A percentile compares a stretch with the other conserved stretches of the same genome.
phyloP scores from a whole-genome alignment of 2,329 filamentous ascomycete species.

The Penicillium paneum region DNA sequence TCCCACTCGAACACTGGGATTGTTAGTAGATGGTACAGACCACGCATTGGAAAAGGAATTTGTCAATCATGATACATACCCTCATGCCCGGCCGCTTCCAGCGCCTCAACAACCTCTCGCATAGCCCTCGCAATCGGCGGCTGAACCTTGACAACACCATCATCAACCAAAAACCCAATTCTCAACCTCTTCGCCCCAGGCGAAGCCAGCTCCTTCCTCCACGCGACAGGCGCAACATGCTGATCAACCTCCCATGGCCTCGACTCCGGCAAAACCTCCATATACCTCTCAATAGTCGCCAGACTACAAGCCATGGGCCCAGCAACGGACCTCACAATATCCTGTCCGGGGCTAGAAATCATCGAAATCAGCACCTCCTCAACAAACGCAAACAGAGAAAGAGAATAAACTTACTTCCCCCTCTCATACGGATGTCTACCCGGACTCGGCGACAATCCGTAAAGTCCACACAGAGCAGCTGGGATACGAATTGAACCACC shows the following conservation, averaged over 20 bases:
- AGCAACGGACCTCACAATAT: constrained; percentile 29
- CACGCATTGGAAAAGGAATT: accelerated
- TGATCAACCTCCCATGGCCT: constrained; percentile 40
- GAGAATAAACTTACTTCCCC: constrained; percentile 29
- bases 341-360: constrained; percentile 22
- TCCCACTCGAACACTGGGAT: constrained; percentile 33
- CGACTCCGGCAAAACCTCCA: constrained; percentile 34
- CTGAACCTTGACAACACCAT: constrained; percentile 59
- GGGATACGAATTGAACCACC: constrained; percentile 56
- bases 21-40: neutral
- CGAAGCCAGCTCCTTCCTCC: constrained; percentile 29
- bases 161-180: constrained; percentile 60
- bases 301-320: constrained; percentile 30
- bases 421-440: constrained; percentile 38
- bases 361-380: neutral
- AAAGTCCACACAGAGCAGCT: constrained; percentile 55
- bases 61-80: constrained; percentile 38
- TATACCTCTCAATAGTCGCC: constrained; percentile 30
- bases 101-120: constrained; percentile 52
- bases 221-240: constrained; percentile 37
- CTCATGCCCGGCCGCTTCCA: constrained; percentile 54
- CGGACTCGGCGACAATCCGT: constrained; percentile 44
- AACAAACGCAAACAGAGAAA: neutral
- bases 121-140: constrained; percentile 59
- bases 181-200: constrained; percentile 48